phyloP scores from a whole-genome alignment of 2,329 filamentous ascomycete species.

The Herpomyces periplanetae region DNA sequence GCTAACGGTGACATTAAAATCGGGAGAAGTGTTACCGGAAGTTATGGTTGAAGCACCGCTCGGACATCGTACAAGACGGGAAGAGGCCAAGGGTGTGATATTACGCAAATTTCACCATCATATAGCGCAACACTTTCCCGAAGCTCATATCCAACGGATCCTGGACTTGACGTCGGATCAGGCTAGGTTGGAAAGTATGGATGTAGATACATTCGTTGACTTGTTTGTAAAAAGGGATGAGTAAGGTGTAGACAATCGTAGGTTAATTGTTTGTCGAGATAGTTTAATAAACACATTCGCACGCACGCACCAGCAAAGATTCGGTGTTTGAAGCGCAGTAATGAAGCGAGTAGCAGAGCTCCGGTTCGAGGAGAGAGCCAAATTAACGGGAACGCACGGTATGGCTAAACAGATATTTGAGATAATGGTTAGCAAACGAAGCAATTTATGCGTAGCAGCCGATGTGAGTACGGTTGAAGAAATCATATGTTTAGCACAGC shows the following conservation, averaged over 20 bases:
- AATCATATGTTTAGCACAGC: no score
- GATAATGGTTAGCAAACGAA: no score
- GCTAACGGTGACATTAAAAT: conserved; percentile 67
- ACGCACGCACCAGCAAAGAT: no score
- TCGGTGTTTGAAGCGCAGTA: no score
- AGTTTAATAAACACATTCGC: no score
- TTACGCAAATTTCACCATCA: conserved; percentile 82
- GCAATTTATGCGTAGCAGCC: no score
- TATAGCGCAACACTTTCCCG: conserved; percentile 38
- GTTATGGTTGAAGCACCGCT: conserved; percentile 73
- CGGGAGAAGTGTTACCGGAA: conserved; percentile 65
- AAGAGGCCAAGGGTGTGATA: conserved; percentile 93
- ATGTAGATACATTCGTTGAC: conserved; percentile 77
- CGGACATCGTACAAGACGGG: conserved; percentile 54
- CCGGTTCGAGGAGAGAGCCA: no score
- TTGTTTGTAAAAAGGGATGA: conserved; percentile 20
- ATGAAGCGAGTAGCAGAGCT: no score
- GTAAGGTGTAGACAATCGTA: not conserved
- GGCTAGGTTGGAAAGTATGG: conserved; percentile 32
- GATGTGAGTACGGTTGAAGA: no score
- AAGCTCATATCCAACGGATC: conserved; percentile 38
- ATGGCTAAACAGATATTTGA: no score
- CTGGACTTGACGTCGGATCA: conserved; percentile 36
- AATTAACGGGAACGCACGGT: no score
- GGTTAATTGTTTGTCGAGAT: no score